These are phyloP conservation scores for Pulveroboletus sp. DNA, from an alignment of 768 basidiomycete species.

Conservation along the genomic window DNA sequence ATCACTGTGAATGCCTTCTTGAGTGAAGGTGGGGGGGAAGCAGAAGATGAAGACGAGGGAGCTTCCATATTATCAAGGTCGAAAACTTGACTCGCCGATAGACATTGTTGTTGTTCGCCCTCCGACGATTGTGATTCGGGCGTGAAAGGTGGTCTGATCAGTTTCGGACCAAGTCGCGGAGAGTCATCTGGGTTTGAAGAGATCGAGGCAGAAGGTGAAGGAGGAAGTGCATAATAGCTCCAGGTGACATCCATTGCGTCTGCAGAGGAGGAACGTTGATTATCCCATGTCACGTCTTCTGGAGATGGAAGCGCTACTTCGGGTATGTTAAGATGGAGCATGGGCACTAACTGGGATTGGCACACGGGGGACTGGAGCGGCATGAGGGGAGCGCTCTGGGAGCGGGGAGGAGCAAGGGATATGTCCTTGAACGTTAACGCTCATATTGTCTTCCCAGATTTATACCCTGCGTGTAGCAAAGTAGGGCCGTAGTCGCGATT, in stretches of 20 bases:
- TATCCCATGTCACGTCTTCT: conserved; percentile 48
- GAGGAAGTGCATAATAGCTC: conserved; percentile 47
- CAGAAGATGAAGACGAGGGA: conserved; percentile 33
- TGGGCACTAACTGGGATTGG: conserved; percentile 36
- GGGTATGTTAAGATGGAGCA: conserved; percentile 55
- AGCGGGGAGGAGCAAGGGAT: conserved; percentile 15
- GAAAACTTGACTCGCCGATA: conserved; percentile 72
- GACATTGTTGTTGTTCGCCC: conserved; percentile 48
- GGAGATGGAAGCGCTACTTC: conserved; percentile 56
- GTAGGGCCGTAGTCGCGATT: conserved; percentile 23
- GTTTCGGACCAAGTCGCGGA: conserved; percentile 40
- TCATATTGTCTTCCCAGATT: conserved; percentile 24
- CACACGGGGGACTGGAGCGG: conserved; percentile 14
- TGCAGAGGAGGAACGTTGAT: conserved; percentile 35
- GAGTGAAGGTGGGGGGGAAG: conserved; percentile 28
- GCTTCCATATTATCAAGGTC: conserved; percentile 40
- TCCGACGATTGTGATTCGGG: conserved; percentile 42
- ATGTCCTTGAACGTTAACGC: conserved; percentile 18
- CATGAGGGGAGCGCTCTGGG: conserved; percentile 9
- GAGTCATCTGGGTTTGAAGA: conserved; percentile 43
- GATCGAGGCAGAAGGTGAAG: conserved; percentile 47
- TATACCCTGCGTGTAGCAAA: conserved; percentile 30
- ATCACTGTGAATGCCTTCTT: conserved; percentile 46
- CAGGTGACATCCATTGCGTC: conserved; percentile 40
- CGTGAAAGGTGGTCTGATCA: conserved; percentile 50